Base-by-base conservation (phyloP, 1,284 basidiomycete genomes). In the Marasmius fiardii region DNA sequence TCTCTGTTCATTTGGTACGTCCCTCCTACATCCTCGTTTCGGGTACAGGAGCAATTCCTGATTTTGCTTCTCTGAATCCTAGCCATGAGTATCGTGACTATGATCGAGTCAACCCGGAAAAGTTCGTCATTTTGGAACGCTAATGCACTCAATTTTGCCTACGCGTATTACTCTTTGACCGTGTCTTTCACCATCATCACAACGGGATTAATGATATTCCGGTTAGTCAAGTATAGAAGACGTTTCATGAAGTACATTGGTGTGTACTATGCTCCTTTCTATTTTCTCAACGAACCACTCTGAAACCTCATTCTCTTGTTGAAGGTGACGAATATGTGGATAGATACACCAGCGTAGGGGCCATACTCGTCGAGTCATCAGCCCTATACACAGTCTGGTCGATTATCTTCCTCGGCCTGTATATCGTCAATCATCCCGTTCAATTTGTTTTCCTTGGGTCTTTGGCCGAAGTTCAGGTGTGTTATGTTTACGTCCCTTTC, bases 401-500 rank as follows among this genome's bases (percentile, higher is more conserved):
- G 2, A 51, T 63, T 16, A 53, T 65, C 5, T 65, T 65, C 51
- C 51, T 65, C 20, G 58, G 54, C 1, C 54, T 68, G 1, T 71
- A 61, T 45, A 35, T 61, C 11, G 45, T 54, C 10, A 54, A 37
- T 5, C 63, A 60, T 34, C 59, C 66, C 1, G 63, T 58, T 14
- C 67, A 68, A 53, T 60, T 54, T 8, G 18, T 70, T 34, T 55
- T 72, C 26, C 52, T 71, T 43, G 61, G 63, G 16, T 62, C 65
- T 14, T 56, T 71, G 44, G 60, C 59, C 11, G 60, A 66, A 16
- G 58, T 71, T 23, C 70, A 72, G 61, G 70, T 68, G 34, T 24
- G 69, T 39, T 4, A 14, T 4, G 14, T 39, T 48, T 8, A 11
- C 7, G 26, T 34, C 18, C 43, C 45, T 16, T 21, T 14, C 12